Evolutionary conservation across 2,329 filamentous ascomycete species (phyloP).

Genomic region (Calonectria pseudoturangicola): DNA sequence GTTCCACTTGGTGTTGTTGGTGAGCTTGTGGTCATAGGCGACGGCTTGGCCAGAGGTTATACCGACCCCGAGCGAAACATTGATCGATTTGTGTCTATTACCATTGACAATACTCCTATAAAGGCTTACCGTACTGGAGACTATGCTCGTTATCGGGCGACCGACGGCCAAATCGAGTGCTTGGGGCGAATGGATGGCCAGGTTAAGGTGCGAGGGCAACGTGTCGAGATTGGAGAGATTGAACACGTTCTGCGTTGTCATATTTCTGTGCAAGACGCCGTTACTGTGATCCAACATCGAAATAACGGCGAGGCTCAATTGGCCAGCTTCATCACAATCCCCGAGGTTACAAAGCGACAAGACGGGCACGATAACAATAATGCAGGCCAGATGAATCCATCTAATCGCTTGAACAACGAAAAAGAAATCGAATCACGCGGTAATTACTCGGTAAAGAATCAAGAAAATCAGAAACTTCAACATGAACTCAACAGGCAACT

Average conservation of each 20-base stretch:
- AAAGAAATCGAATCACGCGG: background rate
- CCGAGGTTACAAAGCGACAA: background rate
- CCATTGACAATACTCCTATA: background rate
- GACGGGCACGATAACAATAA: constrained; percentile 8
- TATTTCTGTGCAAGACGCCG: background rate
- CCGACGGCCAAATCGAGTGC: background rate
- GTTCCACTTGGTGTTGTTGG: background rate
- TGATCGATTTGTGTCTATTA: background rate
- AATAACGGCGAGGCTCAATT: background rate
- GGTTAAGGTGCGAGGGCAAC: constrained; percentile 55
- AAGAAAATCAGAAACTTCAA: background rate
- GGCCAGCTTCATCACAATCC: background rate
- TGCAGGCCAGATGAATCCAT: too few relatives aligned
- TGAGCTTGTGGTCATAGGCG: constrained; percentile 7
- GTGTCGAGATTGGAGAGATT: constrained; percentile 55
- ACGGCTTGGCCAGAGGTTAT: constrained; percentile 1
- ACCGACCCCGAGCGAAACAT: background rate
- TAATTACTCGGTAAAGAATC: background rate
- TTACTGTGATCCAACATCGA: background rate
- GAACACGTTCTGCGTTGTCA: constrained; percentile 47
- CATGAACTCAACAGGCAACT: background rate
- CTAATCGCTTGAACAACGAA: too few relatives aligned
- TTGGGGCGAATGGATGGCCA: constrained; percentile 50
- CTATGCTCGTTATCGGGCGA: background rate
- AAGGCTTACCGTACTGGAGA: constrained; percentile 9